Evolutionary conservation across 768 basidiomycete species (phyloP).

Genomic region (Leccinum truebloodii): DNA sequence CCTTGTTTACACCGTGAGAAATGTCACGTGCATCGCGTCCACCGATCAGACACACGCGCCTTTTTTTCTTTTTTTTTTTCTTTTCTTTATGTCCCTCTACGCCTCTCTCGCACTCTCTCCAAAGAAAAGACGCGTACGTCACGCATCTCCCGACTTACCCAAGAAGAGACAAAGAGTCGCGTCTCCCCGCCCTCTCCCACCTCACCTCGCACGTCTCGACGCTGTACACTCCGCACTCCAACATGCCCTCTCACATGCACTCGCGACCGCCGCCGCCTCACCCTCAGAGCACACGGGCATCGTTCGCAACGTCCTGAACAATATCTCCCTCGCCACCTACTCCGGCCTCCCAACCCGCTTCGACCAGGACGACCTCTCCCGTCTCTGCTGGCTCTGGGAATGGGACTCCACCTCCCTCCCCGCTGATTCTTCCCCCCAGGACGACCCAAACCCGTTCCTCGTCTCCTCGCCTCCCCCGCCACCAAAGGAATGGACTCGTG

Average conservation of each 20-base stretch:
- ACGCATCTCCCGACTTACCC: slow-evolving; percentile 35
- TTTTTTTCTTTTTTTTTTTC: background rate
- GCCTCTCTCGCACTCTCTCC: slow-evolving; percentile 61
- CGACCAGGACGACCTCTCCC: slow-evolving; percentile 64
- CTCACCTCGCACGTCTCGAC: slow-evolving; percentile 60
- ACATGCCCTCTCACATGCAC: slow-evolving; percentile 81
- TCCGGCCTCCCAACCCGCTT: slow-evolving; percentile 65
- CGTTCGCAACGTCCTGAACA: slow-evolving; percentile 77
- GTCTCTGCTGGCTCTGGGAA: slow-evolving; percentile 89
- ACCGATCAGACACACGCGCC: slow-evolving; percentile 23
- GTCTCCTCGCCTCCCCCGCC: slow-evolving; percentile 38
- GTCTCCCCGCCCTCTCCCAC: slow-evolving; percentile 52
- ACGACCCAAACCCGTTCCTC: slow-evolving; percentile 77
- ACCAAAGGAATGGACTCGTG: slow-evolving; percentile 72
- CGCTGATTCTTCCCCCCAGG: slow-evolving; percentile 25
- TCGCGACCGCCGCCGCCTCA: slow-evolving; percentile 79
- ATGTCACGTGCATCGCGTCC: slow-evolving; percentile 34
- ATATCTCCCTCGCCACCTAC: slow-evolving; percentile 69
- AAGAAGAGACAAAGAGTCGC: slow-evolving; percentile 68
- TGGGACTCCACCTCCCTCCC: slow-evolving; percentile 64
- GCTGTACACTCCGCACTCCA: slow-evolving; percentile 70
- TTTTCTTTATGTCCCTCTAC: slow-evolving; percentile 17
- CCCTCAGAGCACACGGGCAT: slow-evolving; percentile 76
- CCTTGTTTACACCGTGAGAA: slow-evolving; percentile 28
- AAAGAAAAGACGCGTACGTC: slow-evolving; percentile 61